Base-by-base conservation (phyloP, 768 basidiomycete genomes). In the Glaciozyma antarctica region DNA sequence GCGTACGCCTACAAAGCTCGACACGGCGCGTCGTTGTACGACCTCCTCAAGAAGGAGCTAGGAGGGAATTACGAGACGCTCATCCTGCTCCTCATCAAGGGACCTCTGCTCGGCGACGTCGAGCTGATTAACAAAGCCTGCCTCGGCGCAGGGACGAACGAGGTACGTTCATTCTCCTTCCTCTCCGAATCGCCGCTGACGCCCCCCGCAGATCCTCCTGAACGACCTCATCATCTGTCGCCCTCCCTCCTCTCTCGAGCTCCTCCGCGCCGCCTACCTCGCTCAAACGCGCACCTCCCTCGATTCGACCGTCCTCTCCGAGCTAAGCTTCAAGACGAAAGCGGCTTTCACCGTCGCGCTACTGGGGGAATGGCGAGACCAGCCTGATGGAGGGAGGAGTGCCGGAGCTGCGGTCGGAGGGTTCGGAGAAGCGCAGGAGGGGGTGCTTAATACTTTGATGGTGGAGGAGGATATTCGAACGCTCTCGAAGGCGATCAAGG, bases 71-170 rank as follows among this genome's bases (percentile, higher is more conserved):
- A 65, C 49, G 64, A 61, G 51, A 28, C 28, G 26, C 26, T 49
- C 45, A 32, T 59, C 17, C 19, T 48, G 22, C 26, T 16, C 3
- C 13, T 59, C 19, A 22, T 59, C 44, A 30, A 19, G 12, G 58
- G 77, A 16, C 77, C 77, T 0, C 65, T 78, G 4, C 62, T 65
- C 5, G 75, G 73, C 7, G 77, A 78, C 60, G 47, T 76, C 22
- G 62, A 76, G 53, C 74, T 76, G 38, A 51, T 78, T 2, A 62
- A 78, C 62, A 58, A 74, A 26, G 77, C 76, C 16, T 76, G 74
- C 62, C 60, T 61, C 17, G 77, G 77, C 16, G 71, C 70, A 12
- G 77, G 77, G 2, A 78, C 77, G 2, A 77, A 77, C 68, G 77
- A 59, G 47, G 45, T 56, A 5, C 5, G 32, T 54, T 5, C 22